Evolutionary conservation across 192 early-diverging fungal genomes (phyloP), one percentile per base, ranked within the genome.

Genomic region (Paraglomus brasilianum): DNA sequence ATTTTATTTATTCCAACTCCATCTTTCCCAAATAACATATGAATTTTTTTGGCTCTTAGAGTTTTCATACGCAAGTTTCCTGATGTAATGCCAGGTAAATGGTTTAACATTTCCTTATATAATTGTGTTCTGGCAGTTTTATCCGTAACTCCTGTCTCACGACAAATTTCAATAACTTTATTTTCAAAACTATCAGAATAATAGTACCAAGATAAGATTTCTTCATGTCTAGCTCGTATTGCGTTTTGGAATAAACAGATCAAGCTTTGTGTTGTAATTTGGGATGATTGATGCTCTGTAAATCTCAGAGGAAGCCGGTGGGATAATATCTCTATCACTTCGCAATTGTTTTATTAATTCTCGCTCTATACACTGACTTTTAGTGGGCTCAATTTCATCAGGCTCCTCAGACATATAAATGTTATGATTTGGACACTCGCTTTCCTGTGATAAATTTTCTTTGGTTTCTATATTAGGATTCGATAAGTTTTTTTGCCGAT

Each of bases 1-100:
- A 58, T 58, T 58, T 58, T 58, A 1, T 58, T 39, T 58, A 58
- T 58, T 58, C 56, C 56, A 58, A 58, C 56, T 58, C 56, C n/a
- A n/a, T n/a, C n/a, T n/a, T n/a, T n/a, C n/a, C n/a, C n/a, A n/a
- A n/a, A n/a, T n/a, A n/a, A n/a, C n/a, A n/a, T n/a, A n/a, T n/a
- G 56, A 58, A 58, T 58, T 58, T 58, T 58, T 36, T 58, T 58
- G 2, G 56, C 56, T 1, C 56, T 58, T 58, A 58, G 41, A 58
- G 56, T 38, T 58, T 38, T 52, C 51, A 52, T 52, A 52, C 51
- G 51, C 51, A 52, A 52, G 8, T 52, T n/a, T 52, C n/a, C 51
- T 14, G 8, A n/a, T 52, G 10, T 52, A 52, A n/a, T n/a, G 6
- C 8, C n/a, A 52, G n/a, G n/a, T n/a, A n/a, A 21, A 8, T 52